These are phyloP conservation scores for Cercospora sojina DNA, from an alignment of 2,329 filamentous ascomycete species.

Conservation along the genomic window DNA sequence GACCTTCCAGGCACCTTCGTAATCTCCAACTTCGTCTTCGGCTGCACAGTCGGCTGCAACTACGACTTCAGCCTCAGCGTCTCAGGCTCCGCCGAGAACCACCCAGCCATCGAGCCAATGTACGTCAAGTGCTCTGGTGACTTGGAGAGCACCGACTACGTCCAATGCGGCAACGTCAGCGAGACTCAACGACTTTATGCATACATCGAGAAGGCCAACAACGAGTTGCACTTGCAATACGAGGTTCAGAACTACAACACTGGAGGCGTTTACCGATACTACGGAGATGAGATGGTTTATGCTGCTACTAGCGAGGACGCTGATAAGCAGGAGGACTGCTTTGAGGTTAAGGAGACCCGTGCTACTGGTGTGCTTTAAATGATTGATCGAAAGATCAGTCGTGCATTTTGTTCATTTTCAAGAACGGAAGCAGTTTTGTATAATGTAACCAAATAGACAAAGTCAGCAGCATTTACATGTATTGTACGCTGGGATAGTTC, in stretches of 20 bases:
- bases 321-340: slow-evolving; percentile 22
- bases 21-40: slow-evolving; percentile 31
- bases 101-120: slow-evolving; percentile 21
- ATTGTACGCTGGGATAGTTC: not conserved
- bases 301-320: slow-evolving; percentile 25
- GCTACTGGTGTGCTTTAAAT: slow-evolving; percentile 21
- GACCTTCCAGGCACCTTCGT: slow-evolving; percentile 21
- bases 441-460: not conserved
- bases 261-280: slow-evolving; percentile 19
- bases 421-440: not conserved
- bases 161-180: slow-evolving; percentile 26
- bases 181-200: slow-evolving; percentile 21
- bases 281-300: slow-evolving; percentile 27
- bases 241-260: slow-evolving; percentile 13
- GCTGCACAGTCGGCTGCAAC: slow-evolving; percentile 29
- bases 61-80: slow-evolving; percentile 28
- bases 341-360: slow-evolving; percentile 23
- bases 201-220: slow-evolving; percentile 27
- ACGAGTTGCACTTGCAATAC: slow-evolving; percentile 27
- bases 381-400: not conserved
- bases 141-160: slow-evolving; percentile 26
- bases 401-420: not conserved
- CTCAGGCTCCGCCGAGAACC: slow-evolving; percentile 17
- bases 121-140: slow-evolving; percentile 25
- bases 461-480: not conserved